Base-by-base conservation (phyloP, 192 early-diverging fungal genomes). In the Ambispora gerdemannii region DNA sequence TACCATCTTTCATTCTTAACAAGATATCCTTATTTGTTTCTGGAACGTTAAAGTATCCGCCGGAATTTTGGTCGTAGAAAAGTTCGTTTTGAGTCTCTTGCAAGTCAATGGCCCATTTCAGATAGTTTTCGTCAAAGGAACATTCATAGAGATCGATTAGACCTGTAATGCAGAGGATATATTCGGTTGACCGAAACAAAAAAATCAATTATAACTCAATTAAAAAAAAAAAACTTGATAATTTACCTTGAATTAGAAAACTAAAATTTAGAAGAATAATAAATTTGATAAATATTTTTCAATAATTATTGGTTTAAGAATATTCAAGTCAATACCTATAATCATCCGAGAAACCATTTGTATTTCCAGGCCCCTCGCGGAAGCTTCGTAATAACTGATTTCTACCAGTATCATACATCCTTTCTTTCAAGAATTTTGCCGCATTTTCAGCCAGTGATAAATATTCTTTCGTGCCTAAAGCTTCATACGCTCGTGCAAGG, bases 71-170 rank as follows among this genome's bases (percentile, higher is more conserved):
- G 63, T 89, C 87, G 80, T 84, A 87, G 60, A 89, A 87, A 25
- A 83, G 36, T 30, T 77, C 70, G 64, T 86, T 80, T 72, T 84
- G 85, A 2, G 69, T 77, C 11, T 77, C 64, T 68, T 89, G 87
- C n/a, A 89, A 69, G 11, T 85, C 70, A 70, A 73, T 63, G 0
- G 87, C 84, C 87, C 87, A 89, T 34, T 74, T n/a, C n/a, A 89
- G 67, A 78, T 82, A 87, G 7, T 34, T 11, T 22, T 80, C 80
- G 28, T 86, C 80, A 43, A 74, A 62, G 0, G 72, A 69, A 17
- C 82, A 75, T 60, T 89, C 79, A 71, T 87, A 89, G 15, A 89
- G 75, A 50, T 86, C 83, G 4, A 89, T 36, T 19, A 89, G 63
- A 3, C 79, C 86, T 70, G 75, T 77, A 33, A 81, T 82, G 38